A percentile compares a stretch with the other conserved stretches of the same genome.
Conservation (phyloP, 768 basidiomycete species). For the Boletus sp. region DNA sequence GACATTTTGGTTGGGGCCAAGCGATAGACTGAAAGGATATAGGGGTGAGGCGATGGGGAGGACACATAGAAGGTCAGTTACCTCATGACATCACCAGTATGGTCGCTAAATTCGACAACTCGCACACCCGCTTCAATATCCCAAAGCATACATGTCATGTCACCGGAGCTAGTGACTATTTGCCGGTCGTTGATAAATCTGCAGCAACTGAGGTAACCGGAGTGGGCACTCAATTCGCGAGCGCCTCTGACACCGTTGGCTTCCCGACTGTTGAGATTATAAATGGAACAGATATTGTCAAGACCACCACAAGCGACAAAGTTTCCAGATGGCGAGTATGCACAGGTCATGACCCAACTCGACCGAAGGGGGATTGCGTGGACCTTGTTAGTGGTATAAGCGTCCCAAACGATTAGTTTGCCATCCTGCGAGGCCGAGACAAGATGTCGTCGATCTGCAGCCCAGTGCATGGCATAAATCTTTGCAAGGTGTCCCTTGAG, state of each 20-base stretch:
- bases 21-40: conserved; percentile 66
- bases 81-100: conserved; percentile 99
- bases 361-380: conserved; percentile 98
- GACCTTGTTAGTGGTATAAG: conserved; percentile 99
- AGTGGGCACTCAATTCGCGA: conserved; percentile 94
- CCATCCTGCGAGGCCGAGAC: conserved; percentile 99
- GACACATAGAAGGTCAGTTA: conserved; percentile 31
- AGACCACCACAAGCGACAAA: conserved; percentile 98
- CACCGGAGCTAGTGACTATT: conserved; percentile 96
- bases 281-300: conserved; percentile 99
- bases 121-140: conserved; percentile 97
- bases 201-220: conserved; percentile 97
- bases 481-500: conserved; percentile 98
- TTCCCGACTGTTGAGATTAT: conserved; percentile 83
- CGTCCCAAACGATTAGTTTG: conserved; percentile 99
- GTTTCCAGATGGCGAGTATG: conserved; percentile 95
- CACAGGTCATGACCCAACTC: conserved; percentile 99
- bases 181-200: conserved; percentile 98
- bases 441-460: conserved; percentile 93
- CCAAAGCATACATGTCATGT: conserved; percentile 99
- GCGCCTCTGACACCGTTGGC: conserved; percentile 81
- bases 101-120: conserved; percentile 98
- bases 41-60: conserved; percentile 9
- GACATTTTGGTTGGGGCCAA: conserved; percentile 89
- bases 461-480: conserved; percentile 99